Percentiles rank a stretch among this genome's conserved stretches.
These are phyloP conservation scores for Alternaria sp. DNA, from an alignment of 2,329 filamentous ascomycete genomes.

Conservation along the genomic window DNA sequence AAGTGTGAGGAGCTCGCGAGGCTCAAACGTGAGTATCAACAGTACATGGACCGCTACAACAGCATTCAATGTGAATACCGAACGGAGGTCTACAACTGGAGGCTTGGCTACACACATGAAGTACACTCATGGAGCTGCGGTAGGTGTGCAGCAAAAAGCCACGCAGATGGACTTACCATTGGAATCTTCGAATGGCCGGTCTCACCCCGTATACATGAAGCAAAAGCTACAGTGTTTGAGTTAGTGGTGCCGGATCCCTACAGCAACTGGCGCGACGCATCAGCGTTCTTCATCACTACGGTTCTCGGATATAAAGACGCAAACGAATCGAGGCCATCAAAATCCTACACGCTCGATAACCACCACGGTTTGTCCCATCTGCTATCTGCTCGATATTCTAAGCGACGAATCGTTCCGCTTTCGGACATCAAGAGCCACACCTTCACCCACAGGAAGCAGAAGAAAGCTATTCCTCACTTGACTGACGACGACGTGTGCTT, in stretches of 20 bases:
- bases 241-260: constrained; percentile 56
- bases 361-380: constrained; percentile 21
- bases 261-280: constrained; percentile 60
- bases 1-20: constrained; percentile 34
- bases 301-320: constrained; percentile 45
- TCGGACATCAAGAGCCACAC: constrained; percentile 52
- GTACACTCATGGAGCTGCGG: constrained; percentile 24
- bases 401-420: constrained; percentile 42
- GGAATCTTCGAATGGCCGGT: constrained; percentile 66
- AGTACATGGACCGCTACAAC: constrained; percentile 24
- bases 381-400: constrained; percentile 1
- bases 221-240: constrained; percentile 64
- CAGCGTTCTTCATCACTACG: constrained; percentile 53
- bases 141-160: constrained; percentile 40
- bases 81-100: constrained; percentile 1
- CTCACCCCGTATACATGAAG: constrained; percentile 39
- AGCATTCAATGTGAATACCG: constrained; percentile 22
- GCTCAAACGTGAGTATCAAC: constrained; percentile 20
- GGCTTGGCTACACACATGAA: constrained; percentile 11
- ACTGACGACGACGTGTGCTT: constrained; percentile 54
- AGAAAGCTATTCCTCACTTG: constrained; percentile 34
- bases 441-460: constrained; percentile 46
- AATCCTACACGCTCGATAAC: constrained; percentile 21
- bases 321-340: neutral
- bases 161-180: constrained; percentile 57